Evolutionary conservation across 2,329 filamentous ascomycete species (phyloP).

Genomic region (Laburnicola sp.): DNA sequence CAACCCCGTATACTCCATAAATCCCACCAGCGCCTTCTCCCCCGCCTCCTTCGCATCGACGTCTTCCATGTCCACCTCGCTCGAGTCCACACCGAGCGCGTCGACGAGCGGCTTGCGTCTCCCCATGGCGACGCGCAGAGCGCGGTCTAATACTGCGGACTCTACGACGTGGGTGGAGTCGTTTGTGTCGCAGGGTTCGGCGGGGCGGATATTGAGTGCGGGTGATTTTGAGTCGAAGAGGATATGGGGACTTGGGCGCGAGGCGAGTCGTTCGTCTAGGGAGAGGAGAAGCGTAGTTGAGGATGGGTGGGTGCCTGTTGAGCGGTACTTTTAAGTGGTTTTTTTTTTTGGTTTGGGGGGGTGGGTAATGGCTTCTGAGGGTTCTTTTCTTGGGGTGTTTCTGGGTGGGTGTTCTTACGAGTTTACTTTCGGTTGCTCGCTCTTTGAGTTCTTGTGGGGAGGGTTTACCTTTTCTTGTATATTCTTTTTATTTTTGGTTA

Average conservation of each 20-base stretch:
- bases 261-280: background rate
- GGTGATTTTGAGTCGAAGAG: no score
- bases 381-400: no score
- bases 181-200: constrained; percentile 2
- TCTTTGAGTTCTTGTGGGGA: background rate
- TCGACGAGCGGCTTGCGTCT: constrained; percentile 3
- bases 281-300: background rate
- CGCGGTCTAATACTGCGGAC: constrained; percentile 1
- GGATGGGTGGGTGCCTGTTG: constrained; percentile 1
- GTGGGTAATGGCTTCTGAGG: background rate
- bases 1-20: background rate
- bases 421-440: background rate
- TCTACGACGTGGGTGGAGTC: constrained; percentile 1
- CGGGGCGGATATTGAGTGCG: background rate
- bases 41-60: background rate
- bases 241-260: no score
- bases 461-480: background rate
- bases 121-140: background rate
- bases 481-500: no score
- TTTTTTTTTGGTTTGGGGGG: no score
- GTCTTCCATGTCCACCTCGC: background rate
- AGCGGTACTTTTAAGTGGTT: background rate
- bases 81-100: background rate
- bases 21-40: background rate
- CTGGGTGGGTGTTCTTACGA: no score